A percentile compares a stretch with the other conserved stretches of the same genome.
Evolutionary conservation across 2,329 filamentous ascomycete genomes (phyloP).

Genomic region (Penicillium occitanis): DNA sequence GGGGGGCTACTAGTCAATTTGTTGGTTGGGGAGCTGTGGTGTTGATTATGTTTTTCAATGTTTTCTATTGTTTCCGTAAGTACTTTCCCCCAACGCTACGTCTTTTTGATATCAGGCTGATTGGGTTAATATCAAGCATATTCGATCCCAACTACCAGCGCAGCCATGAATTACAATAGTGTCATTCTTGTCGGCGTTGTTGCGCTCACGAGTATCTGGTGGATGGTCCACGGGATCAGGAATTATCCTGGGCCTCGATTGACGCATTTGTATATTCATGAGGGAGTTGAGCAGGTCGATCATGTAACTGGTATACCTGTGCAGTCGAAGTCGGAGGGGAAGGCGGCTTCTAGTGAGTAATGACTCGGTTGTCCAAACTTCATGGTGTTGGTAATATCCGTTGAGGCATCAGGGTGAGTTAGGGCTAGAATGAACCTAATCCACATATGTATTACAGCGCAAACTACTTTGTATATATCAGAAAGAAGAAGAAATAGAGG

Average conservation of each 20-base stretch:
- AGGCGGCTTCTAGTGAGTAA: conserved; percentile 1
- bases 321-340: background rate
- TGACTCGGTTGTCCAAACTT: background rate
- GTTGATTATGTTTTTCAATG: conserved; percentile 52
- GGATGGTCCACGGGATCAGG: conserved; percentile 26
- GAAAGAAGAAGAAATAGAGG: background rate
- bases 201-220: conserved; percentile 43
- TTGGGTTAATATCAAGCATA: background rate
- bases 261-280: conserved; percentile 18
- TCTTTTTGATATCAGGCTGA: background rate
- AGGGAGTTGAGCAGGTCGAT: conserved; percentile 2
- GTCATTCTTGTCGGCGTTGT: conserved; percentile 47
- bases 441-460: background rate
- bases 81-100: conserved; percentile 10
- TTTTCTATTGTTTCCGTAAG: conserved; percentile 50
- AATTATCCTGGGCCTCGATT: conserved; percentile 14
- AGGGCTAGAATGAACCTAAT: background rate
- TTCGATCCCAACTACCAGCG: conserved; percentile 35
- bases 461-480: background rate
- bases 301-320: background rate
- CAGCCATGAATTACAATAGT: conserved; percentile 54
- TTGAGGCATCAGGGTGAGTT: background rate
- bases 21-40: conserved; percentile 47
- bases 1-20: conserved; percentile 39
- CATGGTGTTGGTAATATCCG: background rate